Percentiles rank a stretch among this genome's conserved stretches.
Conservation (phyloP, 2,329 filamentous ascomycete species). For the Incumbomyces lentus region DNA sequence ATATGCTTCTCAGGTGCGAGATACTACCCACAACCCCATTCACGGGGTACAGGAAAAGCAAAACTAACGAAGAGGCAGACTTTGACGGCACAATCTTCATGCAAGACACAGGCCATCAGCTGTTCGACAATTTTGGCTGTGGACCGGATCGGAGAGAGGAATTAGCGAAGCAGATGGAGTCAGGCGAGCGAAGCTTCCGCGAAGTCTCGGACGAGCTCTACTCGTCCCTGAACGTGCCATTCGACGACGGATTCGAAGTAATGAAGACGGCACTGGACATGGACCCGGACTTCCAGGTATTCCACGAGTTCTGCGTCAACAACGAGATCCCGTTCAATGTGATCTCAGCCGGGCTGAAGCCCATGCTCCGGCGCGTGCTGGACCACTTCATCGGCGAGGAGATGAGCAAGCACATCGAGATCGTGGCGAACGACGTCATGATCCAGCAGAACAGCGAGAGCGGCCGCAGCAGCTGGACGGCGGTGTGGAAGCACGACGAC, state of each 20-base stretch:
- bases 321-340: slow-evolving; percentile 59
- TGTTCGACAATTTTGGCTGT: slow-evolving; percentile 57
- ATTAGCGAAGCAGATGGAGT: slow-evolving; percentile 55
- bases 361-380: slow-evolving; percentile 50
- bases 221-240: slow-evolving; percentile 55
- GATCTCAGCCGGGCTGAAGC: slow-evolving; percentile 58
- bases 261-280: slow-evolving; percentile 54
- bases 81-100: slow-evolving; percentile 65
- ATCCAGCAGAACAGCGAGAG: slow-evolving; percentile 33
- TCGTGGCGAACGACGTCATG: slow-evolving; percentile 57
- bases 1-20: slow-evolving; percentile 38
- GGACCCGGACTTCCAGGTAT: slow-evolving; percentile 52
- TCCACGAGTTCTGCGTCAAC: slow-evolving; percentile 54
- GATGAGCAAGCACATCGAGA: slow-evolving; percentile 49
- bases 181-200: slow-evolving; percentile 55
- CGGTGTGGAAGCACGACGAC: slow-evolving; percentile 56
- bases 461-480: slow-evolving; percentile 50
- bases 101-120: slow-evolving; percentile 59
- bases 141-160: slow-evolving; percentile 45
- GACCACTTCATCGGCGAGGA: slow-evolving; percentile 56
- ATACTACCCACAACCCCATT: background rate
- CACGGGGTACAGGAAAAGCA: no score
- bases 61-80: slow-evolving; percentile 34
- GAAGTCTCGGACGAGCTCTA: slow-evolving; percentile 66
- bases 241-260: slow-evolving; percentile 56